Evolutionary conservation across 305 asterid species (phyloP).

Genomic region (Solanum chacoense): DNA sequence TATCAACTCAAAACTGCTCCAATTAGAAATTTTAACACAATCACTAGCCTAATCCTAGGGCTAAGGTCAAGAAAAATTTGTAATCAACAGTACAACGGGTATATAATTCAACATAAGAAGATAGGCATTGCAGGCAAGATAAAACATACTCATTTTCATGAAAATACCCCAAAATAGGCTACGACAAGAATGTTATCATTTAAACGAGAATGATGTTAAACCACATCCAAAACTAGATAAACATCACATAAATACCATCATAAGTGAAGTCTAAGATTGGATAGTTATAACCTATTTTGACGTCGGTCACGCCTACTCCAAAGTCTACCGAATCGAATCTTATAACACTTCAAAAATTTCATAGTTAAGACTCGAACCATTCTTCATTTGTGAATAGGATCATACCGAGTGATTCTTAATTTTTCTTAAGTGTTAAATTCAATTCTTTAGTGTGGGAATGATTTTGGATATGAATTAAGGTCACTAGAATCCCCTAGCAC

Average conservation of each 20-base stretch:
- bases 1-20: background rate
- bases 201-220: background rate
- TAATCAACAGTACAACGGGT: background rate
- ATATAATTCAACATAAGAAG: background rate
- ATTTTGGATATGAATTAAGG: background rate
- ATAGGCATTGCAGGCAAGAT: background rate
- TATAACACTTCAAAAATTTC: background rate
- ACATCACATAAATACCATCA: background rate
- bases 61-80: background rate
- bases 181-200: background rate
- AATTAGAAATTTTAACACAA: background rate
- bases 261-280: background rate
- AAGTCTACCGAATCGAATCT: background rate
- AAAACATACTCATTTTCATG: background rate
- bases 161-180: background rate
- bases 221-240: background rate
- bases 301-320: background rate
- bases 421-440: too few relatives aligned
- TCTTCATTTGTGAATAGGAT: background rate
- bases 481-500: background rate
- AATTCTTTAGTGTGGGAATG: background rate
- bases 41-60: background rate
- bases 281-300: background rate
- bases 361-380: background rate
- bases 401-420: background rate